Percentiles rank a stretch among this genome's conserved stretches.
These are phyloP conservation scores for Solanum peruvianum DNA, from an alignment of 257 asterid species.

Conservation along the genomic window DNA sequence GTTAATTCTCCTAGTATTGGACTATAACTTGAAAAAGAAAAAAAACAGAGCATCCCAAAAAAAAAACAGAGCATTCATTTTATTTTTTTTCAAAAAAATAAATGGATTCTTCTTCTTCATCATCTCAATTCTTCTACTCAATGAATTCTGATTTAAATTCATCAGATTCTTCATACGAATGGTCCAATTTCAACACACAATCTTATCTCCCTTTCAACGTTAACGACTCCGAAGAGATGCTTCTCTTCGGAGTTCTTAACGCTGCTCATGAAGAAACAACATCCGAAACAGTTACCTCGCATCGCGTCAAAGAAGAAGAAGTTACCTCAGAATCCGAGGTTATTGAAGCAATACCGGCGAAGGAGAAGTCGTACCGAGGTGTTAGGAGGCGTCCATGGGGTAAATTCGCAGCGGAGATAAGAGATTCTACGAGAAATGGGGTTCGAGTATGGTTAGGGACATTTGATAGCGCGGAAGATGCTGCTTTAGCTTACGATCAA, in stretches of 20 bases:
- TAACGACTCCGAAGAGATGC: conserved; percentile 42
- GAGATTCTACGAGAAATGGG: conserved; percentile 80
- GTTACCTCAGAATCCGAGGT: conserved; percentile 22
- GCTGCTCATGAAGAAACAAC: conserved; percentile 14
- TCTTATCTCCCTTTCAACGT: conserved; percentile 31
- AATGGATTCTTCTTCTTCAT: conserved; percentile 13
- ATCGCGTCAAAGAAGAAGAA: conserved; percentile 26
- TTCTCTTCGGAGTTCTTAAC: conserved; percentile 27
- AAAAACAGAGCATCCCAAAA: not conserved
- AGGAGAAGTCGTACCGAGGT: conserved; percentile 46
- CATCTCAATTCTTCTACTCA: conserved; percentile 5
- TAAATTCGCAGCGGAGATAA: conserved; percentile 76
- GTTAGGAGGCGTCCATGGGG: conserved; percentile 87
- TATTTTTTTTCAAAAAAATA: not conserved
- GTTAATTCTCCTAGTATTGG: not conserved
- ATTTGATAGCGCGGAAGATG: conserved; percentile 68
- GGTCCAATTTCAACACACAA: not conserved
- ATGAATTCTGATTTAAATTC: conserved; percentile 9
- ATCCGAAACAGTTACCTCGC: conserved; percentile 26
- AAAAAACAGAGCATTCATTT: not conserved
- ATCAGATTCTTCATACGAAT: conserved; percentile 11
- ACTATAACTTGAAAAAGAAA: not conserved
- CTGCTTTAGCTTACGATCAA: conserved; percentile 86
- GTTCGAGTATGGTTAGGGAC: conserved; percentile 76
- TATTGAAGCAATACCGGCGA: not conserved